These are phyloP conservation scores for Vinca minor DNA, from an alignment of 257 asterid species.

Conservation along the genomic window DNA sequence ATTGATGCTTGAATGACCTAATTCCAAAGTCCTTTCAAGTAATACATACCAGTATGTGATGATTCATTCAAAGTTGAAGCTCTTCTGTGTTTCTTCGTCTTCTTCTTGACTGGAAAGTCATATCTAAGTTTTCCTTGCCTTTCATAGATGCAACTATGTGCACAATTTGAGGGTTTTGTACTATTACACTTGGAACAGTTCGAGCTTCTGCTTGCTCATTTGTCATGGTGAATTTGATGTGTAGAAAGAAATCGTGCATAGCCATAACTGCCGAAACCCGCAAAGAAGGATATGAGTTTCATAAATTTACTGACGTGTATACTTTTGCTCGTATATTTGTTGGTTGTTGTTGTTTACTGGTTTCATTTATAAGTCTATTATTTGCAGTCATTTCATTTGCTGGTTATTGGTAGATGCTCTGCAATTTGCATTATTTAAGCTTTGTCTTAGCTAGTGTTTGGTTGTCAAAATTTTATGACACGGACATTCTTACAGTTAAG, in stretches of 20 bases:
- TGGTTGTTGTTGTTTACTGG: not conserved
- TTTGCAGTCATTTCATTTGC: not conserved
- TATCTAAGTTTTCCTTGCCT: not conserved
- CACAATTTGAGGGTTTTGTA: too few relatives aligned
- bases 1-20: not conserved
- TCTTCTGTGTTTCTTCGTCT: not conserved
- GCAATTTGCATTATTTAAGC: not conserved
- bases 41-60: not conserved
- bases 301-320: not conserved
- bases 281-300: not conserved
- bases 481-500: not conserved
- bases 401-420: not conserved
- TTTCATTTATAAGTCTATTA: not conserved
- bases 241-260: not conserved
- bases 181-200: not conserved
- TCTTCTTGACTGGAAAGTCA: not conserved
- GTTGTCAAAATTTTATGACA: not conserved
- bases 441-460: not conserved
- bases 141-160: not conserved
- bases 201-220: not conserved
- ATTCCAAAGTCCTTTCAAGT: not conserved
- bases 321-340: too few relatives aligned
- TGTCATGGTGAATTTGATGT: not conserved
- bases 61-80: not conserved
- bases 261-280: not conserved